Evolutionary conservation across 1,284 basidiomycete species (phyloP).

Genomic region (Irpex rosettiformis): DNA sequence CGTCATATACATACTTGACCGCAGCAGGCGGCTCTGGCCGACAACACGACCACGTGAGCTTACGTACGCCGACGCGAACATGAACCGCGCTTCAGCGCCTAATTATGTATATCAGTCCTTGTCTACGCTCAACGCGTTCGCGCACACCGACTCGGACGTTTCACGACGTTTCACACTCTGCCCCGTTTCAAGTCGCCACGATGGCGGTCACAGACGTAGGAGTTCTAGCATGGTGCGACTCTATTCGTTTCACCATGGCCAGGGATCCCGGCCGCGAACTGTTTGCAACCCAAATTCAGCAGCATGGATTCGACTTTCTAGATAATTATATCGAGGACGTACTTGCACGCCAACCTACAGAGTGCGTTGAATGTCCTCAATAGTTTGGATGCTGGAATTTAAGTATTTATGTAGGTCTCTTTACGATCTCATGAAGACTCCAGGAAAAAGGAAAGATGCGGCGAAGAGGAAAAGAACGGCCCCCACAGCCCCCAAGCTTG

Average conservation of each 20-base stretch:
- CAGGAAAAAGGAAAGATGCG: slow-evolving; percentile 61
- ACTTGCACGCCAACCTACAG: slow-evolving; percentile 57
- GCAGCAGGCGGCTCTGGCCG: background rate
- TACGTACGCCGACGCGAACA: slow-evolving; percentile 1
- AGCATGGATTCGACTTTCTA: slow-evolving; percentile 71
- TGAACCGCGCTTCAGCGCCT: background rate
- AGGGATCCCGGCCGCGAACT: slow-evolving; percentile 66
- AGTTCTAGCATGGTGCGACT: slow-evolving; percentile 57
- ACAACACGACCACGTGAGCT: slow-evolving; percentile 1
- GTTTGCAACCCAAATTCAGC: slow-evolving; percentile 70
- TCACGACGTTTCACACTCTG: background rate
- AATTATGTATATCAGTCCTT: background rate
- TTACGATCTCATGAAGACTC: slow-evolving; percentile 81
- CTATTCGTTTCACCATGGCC: slow-evolving; percentile 63
- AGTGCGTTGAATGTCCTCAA: slow-evolving; percentile 38
- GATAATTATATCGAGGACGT: slow-evolving; percentile 76
- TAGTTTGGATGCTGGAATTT: background rate
- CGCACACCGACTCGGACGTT: background rate
- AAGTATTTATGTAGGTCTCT: slow-evolving; percentile 44
- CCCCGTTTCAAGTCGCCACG: background rate
- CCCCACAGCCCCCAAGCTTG: slow-evolving; percentile 42
- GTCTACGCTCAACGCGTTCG: background rate
- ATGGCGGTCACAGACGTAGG: slow-evolving; percentile 18
- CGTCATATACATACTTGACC: no score
- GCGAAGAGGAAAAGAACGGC: slow-evolving; percentile 46